phyloP scores from a whole-genome alignment of 495 filamentous ascomycete species.

The Podospora australis region DNA sequence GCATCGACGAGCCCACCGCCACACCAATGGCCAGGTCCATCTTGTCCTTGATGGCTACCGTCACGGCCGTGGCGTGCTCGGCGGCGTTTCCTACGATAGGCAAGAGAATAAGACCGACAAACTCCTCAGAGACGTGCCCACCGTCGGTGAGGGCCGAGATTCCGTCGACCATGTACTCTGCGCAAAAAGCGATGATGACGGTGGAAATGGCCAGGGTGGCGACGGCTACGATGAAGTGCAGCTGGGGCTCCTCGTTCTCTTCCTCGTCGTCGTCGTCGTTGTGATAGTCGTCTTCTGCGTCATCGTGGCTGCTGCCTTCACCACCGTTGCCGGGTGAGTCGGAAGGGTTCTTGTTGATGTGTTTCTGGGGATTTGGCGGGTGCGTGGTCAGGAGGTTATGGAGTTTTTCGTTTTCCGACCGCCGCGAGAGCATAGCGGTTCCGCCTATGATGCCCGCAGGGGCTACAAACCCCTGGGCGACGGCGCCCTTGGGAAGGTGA shows the following conservation, averaged over 20 bases:
- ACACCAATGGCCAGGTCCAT: conserved; percentile 87
- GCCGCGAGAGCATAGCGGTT: conserved; percentile 30
- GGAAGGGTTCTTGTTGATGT: conserved; percentile 4
- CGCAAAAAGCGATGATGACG: conserved; percentile 76
- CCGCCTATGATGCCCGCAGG: conserved; percentile 48
- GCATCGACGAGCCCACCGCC: conserved; percentile 78
- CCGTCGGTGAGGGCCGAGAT: conserved; percentile 62
- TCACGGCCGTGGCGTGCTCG: conserved; percentile 82
- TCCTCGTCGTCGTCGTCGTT: conserved; percentile 41
- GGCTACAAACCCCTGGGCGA: conserved; percentile 52
- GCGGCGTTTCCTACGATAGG: conserved; percentile 90
- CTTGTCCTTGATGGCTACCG: conserved; percentile 81
- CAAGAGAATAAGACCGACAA: conserved; percentile 76
- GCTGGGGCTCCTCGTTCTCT: conserved; percentile 60
- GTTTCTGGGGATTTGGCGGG: conserved; percentile 22
- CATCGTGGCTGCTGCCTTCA: too few relatives aligned
- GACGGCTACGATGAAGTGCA: conserved; percentile 63
- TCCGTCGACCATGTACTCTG: conserved; percentile 81
- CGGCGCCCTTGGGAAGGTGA: conserved; percentile 45
- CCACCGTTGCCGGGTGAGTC: background rate
- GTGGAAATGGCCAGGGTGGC: conserved; percentile 66
- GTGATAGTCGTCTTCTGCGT: too few relatives aligned
- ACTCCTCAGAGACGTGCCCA: conserved; percentile 59
- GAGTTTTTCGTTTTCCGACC: conserved; percentile 26
- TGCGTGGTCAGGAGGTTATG: conserved; percentile 13